Evolutionary conservation across 2,329 filamentous ascomycete species (phyloP), one percentile per base, ranked within the genome.

Genomic region (Talaromyces sp.): DNA sequence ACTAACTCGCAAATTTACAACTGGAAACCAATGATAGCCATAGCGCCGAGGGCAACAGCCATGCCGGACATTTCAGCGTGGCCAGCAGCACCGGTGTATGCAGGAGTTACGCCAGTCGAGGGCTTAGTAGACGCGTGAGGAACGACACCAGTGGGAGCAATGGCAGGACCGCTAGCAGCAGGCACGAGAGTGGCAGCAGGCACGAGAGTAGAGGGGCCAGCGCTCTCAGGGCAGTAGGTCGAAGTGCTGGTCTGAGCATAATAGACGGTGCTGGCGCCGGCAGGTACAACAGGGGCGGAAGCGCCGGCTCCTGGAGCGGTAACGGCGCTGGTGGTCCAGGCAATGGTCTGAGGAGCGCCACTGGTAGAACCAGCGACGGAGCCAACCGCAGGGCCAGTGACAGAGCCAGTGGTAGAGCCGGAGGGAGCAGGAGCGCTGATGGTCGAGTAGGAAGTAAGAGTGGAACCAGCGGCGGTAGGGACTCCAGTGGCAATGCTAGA

Each of bases 81-180:
- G 31, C 65, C 64, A 35, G 65, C 65, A 22, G 66, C 67, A 10
- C 63, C 66, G 59, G 66, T 67, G 63, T 62, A 68, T 2, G 62
- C 46, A 33, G 52, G 37, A 13, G 46, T 50, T 13, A 50, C 37
- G 5, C 21, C 46, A 28, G 40, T 50, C 2, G 57, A 37, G 22
- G 62, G 35, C 9, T 59, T 54, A 22, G 31, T 58, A 35, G 63
- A 43, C 36, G 52, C 19, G 25, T 21, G 51, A 25, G 40, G 62
- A 31, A 52, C 31, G 17, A 46, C 53, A 15, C 45, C 60, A 31
- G 37, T 60, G 28, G 46, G 62, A 43, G 43, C 51, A 21, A 56
- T n/a, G 22, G 46, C 25, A 46, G 41, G n/a, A 21, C 58, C 35
- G 53, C 45, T 56, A 5, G 53, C n/a, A 28, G 10, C 31, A 28